Base-by-base conservation (phyloP, 1,139 yeast species). In the Taphrina betulina region DNA sequence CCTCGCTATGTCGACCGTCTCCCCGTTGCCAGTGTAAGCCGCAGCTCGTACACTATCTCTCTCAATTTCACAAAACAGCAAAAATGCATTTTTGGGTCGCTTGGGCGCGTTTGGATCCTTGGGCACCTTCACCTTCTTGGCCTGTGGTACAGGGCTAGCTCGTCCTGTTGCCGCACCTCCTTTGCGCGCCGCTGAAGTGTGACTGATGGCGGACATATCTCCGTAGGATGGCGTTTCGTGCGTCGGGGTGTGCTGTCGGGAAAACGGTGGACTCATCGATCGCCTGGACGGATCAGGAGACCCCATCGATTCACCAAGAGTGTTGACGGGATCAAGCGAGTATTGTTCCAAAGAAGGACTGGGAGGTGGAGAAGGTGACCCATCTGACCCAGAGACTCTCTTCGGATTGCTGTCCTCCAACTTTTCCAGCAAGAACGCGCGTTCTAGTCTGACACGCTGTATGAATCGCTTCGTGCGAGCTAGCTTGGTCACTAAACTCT, bases 401-500 rank as follows among this genome's bases (percentile, higher is more conserved):
- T 24, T 36, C 31, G 60, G 57, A 12, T 68, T 62, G 34, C 63
- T 60, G 55, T 76, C 76, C 66, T 90, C 96, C 42, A 92, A 76
- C 62, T 88, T 76, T 66, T 92, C 96, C 51, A 90, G 71, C 50
- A 92, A 72, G 26, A 90, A 74, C 0, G 90, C 80, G 65, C 94
- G 84, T 67, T 92, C 97, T 40, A 89, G 75, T 59, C 95, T 79
- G 53, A 87, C 73, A 61, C 97, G 75, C 63, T 90, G 82, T 31
- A 90, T 82, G 4, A 90, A 80, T 20, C 82, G 77, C 63, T 85
- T 82, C 5, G 95, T 83, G 64, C 96, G 79, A 16, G 85, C 78
- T 35, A 92, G 80, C 1, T 95, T 89, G 36, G 89, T 72, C 0
- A 90, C 79, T 53, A 89, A 80, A 5, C 82, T 72, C 66, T 88